Evolutionary conservation across 2,329 filamentous ascomycete genomes (phyloP).

Genomic region (Botrytis elliptica): DNA sequence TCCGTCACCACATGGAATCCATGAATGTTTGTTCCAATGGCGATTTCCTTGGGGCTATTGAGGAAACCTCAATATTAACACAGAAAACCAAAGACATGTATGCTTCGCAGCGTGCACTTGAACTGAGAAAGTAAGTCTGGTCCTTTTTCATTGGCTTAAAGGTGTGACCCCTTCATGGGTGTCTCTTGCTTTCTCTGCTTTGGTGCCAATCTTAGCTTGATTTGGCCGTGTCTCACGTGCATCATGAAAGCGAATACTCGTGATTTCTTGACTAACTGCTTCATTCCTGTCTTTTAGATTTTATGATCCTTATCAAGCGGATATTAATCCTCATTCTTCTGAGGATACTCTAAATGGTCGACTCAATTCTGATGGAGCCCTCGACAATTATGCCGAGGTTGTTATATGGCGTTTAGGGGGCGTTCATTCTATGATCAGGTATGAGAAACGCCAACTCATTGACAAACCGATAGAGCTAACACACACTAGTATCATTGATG

Average conservation of each 20-base stretch:
- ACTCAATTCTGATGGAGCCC: constrained; percentile 37
- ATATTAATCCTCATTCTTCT: constrained; percentile 9
- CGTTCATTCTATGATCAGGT: constrained; percentile 37
- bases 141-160: neutral
- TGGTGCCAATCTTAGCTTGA: neutral
- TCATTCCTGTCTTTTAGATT: constrained; percentile 26
- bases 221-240: neutral
- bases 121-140: constrained; percentile 35
- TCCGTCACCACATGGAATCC: constrained; percentile 7
- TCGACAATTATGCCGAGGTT: constrained; percentile 46
- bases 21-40: neutral
- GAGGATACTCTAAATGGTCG: constrained; percentile 30
- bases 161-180: neutral
- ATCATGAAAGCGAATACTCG: neutral
- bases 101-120: constrained; percentile 28
- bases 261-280: neutral
- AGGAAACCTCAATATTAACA: constrained; percentile 20
- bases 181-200: neutral
- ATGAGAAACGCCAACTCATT: neutral
- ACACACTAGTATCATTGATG: constrained; percentile 19
- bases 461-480: neutral
- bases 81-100: constrained; percentile 27
- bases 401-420: constrained; percentile 45
- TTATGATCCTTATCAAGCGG: constrained; percentile 30
- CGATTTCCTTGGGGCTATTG: neutral